Percentiles rank a stretch among this genome's conserved stretches.
phyloP scores from a whole-genome alignment of 352 stramenopile genomes.

The Nothophytophthora sp. region DNA sequence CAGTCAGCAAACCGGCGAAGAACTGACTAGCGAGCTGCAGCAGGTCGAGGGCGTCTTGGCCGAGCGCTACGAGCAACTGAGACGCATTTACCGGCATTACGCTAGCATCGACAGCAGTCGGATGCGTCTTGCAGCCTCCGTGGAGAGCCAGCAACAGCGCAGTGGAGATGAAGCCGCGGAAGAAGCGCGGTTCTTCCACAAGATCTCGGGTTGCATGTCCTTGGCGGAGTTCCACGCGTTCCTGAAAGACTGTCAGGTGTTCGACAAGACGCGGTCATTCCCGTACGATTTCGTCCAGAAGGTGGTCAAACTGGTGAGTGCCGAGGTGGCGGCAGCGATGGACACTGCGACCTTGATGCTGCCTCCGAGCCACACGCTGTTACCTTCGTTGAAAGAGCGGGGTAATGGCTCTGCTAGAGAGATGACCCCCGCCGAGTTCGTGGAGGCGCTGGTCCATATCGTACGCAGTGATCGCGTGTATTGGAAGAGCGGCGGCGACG shows the following conservation, averaged over 20 bases:
- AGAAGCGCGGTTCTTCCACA: slow-evolving; percentile 64
- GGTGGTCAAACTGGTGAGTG: slow-evolving; percentile 58
- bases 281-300: slow-evolving; percentile 60
- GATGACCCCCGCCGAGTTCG: slow-evolving; percentile 69
- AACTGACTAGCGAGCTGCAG: slow-evolving; percentile 30
- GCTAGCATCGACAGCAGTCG: slow-evolving; percentile 45
- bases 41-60: slow-evolving; percentile 40
- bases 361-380: slow-evolving; percentile 21
- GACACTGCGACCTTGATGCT: slow-evolving; percentile 14
- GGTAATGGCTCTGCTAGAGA: slow-evolving; percentile 19
- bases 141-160: slow-evolving; percentile 1
- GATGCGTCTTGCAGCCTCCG: background rate
- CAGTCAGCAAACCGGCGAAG: slow-evolving; percentile 12
- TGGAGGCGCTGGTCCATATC: slow-evolving; percentile 65
- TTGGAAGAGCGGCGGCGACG: slow-evolving; percentile 6
- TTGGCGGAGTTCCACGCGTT: slow-evolving; percentile 65
- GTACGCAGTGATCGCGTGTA: slow-evolving; percentile 38
- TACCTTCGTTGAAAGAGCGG: slow-evolving; percentile 14
- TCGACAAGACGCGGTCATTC: slow-evolving; percentile 47
- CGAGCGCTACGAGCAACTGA: slow-evolving; percentile 47
- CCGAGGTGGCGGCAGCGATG: slow-evolving; percentile 31
- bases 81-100: slow-evolving; percentile 57
- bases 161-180: slow-evolving; percentile 16
- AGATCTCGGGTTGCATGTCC: slow-evolving; percentile 68
- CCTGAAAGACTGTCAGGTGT: slow-evolving; percentile 70